Evolutionary conservation across 2,329 filamentous ascomycete genomes (phyloP), one percentile per base, ranked within the genome.

Genomic region (Macrophomina tecta): DNA sequence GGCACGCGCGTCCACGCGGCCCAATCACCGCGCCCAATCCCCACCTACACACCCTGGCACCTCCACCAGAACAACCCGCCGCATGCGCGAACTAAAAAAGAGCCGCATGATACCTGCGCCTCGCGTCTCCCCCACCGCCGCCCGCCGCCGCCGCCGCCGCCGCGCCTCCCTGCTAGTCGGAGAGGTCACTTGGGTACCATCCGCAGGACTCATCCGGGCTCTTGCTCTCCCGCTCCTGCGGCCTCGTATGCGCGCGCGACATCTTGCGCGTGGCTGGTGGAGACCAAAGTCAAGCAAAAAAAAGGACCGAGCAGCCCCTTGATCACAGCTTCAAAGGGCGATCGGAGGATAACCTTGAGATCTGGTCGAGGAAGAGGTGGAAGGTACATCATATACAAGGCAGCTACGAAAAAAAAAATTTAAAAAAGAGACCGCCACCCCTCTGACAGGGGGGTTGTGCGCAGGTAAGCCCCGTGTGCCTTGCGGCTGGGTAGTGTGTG

Each of bases 181-280:
- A 23, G 23, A 23, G 52, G 52, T 55, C 52, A 55, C 52, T 55
- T 32, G 28, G 61, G 61, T 64, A 64, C 61, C 14, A 8, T 61
- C 30, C 16, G 18, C 56, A 18, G 30, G 40, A n/a, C 40, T 52
- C 48, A 52, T 52, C 32, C 48, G 48, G 11, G 28, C 32, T 9
- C 23, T 30, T 52, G 9, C 30, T 42, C 38, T 3, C 14, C 38
- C 38, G n/a, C 42, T 9, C 11, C 40, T 14, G n/a, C 55, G 14
- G 18, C 11, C 40, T 7, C 18, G 42, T 38, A n/a, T 3, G 8
- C 38, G 16, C n/a, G 4, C 9, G 18, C 58, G 11, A 38, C 36
- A 38, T 38, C 11, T 38, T 38, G 34, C 55, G 28, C 46, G 38
- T 46, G 28, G 38, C 55, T 42, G 38, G 55, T 28, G 38, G 32